These are phyloP conservation scores for Omphalea diandra DNA, from an alignment of 441 rosid species.

Conservation along the genomic window DNA sequence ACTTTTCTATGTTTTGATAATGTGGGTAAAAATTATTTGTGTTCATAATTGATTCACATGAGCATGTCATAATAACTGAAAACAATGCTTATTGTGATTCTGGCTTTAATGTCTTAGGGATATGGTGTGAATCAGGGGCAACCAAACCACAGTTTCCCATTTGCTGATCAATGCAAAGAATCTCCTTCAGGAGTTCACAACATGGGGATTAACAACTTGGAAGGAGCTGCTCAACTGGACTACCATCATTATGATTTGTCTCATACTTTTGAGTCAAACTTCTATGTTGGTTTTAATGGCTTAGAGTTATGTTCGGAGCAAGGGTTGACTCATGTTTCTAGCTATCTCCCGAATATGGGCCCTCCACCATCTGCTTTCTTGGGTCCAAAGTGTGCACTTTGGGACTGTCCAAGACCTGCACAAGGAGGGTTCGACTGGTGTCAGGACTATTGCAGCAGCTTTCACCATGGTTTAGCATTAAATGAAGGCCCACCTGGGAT, in stretches of 20 bases:
- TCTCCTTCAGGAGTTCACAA: constrained; percentile 42
- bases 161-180: constrained; percentile 60
- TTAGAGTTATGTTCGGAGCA: constrained; percentile 51
- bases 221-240: constrained; percentile 54
- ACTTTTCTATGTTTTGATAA: constrained; percentile 6
- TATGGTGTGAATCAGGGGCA: constrained; percentile 59
- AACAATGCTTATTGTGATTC: constrained; percentile 17
- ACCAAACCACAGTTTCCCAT: constrained; percentile 54
- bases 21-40: not conserved
- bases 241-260: constrained; percentile 68
- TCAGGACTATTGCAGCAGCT: constrained; percentile 93
- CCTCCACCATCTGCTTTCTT: constrained; percentile 93
- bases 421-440: constrained; percentile 84
- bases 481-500: constrained; percentile 98
- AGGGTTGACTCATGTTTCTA: constrained; percentile 48
- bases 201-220: constrained; percentile 39
- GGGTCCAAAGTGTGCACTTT: constrained; percentile 97
- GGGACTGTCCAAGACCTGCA: constrained; percentile 99
- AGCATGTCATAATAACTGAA: constrained; percentile 18
- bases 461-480: constrained; percentile 80
- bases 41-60: constrained; percentile 1
- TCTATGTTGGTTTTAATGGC: constrained; percentile 48
- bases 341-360: constrained; percentile 60
- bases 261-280: constrained; percentile 62
- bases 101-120: constrained; percentile 47